Base-by-base conservation (phyloP, 139 green algal species). In the Chlorella vulgaris region DNA sequence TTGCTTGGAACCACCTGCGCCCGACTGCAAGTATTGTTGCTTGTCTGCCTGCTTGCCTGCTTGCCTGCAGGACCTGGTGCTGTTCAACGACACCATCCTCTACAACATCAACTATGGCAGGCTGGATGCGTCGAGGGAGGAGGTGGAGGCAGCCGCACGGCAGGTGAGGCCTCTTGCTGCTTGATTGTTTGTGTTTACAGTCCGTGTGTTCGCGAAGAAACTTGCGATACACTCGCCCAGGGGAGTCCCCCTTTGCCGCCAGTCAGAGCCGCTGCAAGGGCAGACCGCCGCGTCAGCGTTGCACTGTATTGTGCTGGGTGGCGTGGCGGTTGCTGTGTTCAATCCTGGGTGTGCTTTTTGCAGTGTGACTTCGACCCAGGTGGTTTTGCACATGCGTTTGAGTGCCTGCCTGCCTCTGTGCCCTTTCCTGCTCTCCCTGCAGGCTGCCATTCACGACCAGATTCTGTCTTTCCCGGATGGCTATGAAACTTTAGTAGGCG, bases 61-160 rank as follows among this genome's bases (percentile, higher is more conserved):
- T n/a, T n/a, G n/a, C n/a, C 47, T 6, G 3, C n/a, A 28, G 51
- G 51, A 33, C 28, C 40, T 63, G 53, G 91, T 97, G 42, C 89
- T 99, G 10, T 99, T 99, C 92, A 99, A 99, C 81, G 95, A 98
- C 74, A 96, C 88, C 50, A 95, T 99, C 43, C 89, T 88, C 40
- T 94, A 98, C 87, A 97, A 98, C 87, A 97, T 97, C 70, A 69
- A 87, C 47, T 97, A 97, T 70, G 95, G 94, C 22, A 84, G 90
- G 22, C 83, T 94, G 66, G 63, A 69, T 0, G 95, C 95, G 5
- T 87, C 69, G 0, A 43, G 80, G n/a, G 90, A 89, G 29, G 91
- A 95, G 21, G 86, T 92, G 6, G 74, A 84, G 47, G 65, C n/a
- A 0, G 60, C 83, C 28, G 80, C 86, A 10, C 26, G 53, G 53